Base-by-base conservation (phyloP, 2,329 filamentous ascomycete genomes). In the Delphinella strobiligena region DNA sequence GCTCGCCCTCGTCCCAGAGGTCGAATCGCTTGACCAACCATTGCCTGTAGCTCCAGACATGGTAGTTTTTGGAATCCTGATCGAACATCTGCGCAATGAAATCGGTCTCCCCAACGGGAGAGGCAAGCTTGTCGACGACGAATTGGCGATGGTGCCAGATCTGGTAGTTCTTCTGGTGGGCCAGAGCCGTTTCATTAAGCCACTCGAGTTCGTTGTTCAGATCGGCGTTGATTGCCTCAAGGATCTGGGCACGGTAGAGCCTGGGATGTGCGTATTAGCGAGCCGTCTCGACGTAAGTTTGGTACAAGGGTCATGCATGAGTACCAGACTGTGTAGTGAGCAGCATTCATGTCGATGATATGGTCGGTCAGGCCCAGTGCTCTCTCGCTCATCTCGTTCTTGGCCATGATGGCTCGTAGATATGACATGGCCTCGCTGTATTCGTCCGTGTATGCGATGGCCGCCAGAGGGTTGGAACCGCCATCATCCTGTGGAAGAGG, bases 101-200 rank as follows among this genome's bases (percentile, higher is more conserved):
- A 11, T 69, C 69, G 15, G 72, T 68, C 63, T 98, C 91, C 3
- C 73, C 74, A 3, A 68, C 58, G 9, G 74, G 75, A 38, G 85
- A 70, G 5, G 38, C 67, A 11, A 74, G 64, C 42, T 69, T 69
- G 50, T 67, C 78, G 45, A 65, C 72, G 60, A 65, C 69, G 59
- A 63, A 57, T 68, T 78, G 58, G 50, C 72, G 58, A 64, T 80
- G 66, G 75, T 83, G 62, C 74, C 91, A 98, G 60, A 98, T 98
- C 64, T 98, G 91, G 66, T 98, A 98, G 66, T 96, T 98, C 62
- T 98, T 98, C 54, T 93, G 78, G 58, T 94, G 81, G 42, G 75
- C 70, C 38, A 93, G 68, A 9, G 89, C 84, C 19, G 91, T 78
- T 9, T 76, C 68, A 61, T 95, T 93, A 37, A 98, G 70, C 87